Conservation (phyloP, 225 moss, liverwort and hornwort genomes). For the Pseudisothecium myosuroides region DNA sequence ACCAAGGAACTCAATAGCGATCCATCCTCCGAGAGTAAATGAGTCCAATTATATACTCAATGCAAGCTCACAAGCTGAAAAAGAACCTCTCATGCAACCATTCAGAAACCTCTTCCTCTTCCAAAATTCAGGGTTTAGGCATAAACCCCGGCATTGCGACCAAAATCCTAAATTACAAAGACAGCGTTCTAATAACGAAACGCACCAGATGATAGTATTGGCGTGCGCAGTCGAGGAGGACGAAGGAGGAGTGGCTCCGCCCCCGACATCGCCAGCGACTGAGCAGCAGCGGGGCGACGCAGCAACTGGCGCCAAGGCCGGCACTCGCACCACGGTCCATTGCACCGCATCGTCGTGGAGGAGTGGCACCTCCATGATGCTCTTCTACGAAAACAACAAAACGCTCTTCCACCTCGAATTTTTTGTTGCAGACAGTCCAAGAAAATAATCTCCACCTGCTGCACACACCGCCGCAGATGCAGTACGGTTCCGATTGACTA, state of each 20-base stretch:
- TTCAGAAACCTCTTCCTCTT: not conserved
- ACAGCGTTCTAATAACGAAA: not conserved
- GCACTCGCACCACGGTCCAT: conserved; percentile 33
- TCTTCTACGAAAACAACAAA: not conserved
- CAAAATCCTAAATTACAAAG: not conserved
- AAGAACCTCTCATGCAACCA: not conserved
- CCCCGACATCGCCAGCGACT: conserved; percentile 27
- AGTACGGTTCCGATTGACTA: not conserved
- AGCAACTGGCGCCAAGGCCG: conserved; percentile 2
- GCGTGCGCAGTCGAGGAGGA: conserved; percentile 5
- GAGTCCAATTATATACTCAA: not conserved
- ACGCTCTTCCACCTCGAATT: not conserved
- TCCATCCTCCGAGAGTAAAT: not conserved
- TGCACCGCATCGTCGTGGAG: conserved; percentile 34
- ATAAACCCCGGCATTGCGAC: not conserved
- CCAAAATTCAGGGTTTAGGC: conserved; percentile 10
- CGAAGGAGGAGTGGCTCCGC: conserved; percentile 16
- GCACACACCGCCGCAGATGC: not conserved
- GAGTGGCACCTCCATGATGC: conserved; percentile 49
- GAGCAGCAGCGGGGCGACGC: conserved; percentile 8
- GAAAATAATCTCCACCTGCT: not conserved
- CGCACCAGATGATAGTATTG: conserved; percentile 32
- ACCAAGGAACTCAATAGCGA: not conserved
- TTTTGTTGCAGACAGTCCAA: not conserved
- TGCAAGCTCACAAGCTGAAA: not conserved